Percentiles rank a stretch among this genome's conserved stretches.
Conservation (phyloP, 768 basidiomycete species). For the Trichaptum fuscoviolaceum region DNA sequence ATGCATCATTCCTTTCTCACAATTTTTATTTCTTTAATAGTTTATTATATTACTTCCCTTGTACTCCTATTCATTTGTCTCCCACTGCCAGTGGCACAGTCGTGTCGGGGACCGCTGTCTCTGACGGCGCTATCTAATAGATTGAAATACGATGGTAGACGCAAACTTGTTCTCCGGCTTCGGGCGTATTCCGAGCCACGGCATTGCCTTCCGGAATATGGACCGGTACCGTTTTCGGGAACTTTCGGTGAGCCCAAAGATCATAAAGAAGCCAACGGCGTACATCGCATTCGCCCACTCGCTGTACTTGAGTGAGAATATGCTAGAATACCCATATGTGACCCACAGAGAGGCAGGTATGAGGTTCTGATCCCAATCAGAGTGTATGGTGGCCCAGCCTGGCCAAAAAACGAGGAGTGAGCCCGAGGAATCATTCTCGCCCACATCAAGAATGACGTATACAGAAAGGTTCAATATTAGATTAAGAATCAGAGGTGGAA, state of each 20-base stretch:
- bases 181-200: background rate
- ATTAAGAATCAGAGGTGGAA: background rate
- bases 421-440: background rate
- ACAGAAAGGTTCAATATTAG: background rate
- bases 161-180: background rate
- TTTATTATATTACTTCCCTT: too few relatives aligned
- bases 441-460: background rate
- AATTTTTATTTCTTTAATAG: too few relatives aligned
- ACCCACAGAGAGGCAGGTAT: background rate
- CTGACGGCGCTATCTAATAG: too few relatives aligned
- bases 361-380: background rate
- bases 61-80: too few relatives aligned
- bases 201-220: background rate
- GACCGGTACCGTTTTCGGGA: background rate
- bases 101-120: too few relatives aligned
- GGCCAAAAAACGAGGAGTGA: background rate
- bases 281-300: slow-evolving; percentile 19
- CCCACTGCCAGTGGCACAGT: too few relatives aligned
- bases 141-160: background rate
- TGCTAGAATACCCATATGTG: background rate
- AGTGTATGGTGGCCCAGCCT: background rate
- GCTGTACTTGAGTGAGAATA: slow-evolving; percentile 31
- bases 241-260: background rate
- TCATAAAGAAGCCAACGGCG: background rate
- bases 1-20: too few relatives aligned